These are phyloP conservation scores for Lithospermum erythrorhizon DNA, from an alignment of 257 asterid genomes.

Conservation along the genomic window DNA sequence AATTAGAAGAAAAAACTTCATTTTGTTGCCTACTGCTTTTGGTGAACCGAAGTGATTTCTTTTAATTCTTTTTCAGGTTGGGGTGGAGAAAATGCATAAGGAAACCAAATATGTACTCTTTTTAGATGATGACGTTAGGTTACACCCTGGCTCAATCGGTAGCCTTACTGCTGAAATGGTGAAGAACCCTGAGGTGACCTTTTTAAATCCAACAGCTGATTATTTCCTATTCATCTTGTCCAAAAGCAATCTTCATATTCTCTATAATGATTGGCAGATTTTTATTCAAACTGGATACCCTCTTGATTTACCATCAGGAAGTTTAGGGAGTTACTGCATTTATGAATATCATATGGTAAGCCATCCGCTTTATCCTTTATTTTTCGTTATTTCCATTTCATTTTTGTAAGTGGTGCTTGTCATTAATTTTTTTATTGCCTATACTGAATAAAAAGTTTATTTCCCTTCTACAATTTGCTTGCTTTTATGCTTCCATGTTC, in stretches of 20 bases:
- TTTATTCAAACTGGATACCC: slow-evolving; percentile 99
- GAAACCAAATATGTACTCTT: slow-evolving; percentile 86
- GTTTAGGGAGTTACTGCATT: slow-evolving; percentile 98
- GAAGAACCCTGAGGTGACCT: slow-evolving; percentile 78
- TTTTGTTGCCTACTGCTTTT: neutral
- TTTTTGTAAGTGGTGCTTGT: neutral
- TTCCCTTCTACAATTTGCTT: no score
- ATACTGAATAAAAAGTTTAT: neutral
- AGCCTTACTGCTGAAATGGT: slow-evolving; percentile 90
- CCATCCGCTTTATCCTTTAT: slow-evolving; percentile 2
- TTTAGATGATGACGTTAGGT: slow-evolving; percentile 94
- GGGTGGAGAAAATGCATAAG: slow-evolving; percentile 89
- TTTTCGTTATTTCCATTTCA: neutral
- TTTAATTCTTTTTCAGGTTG: slow-evolving; percentile 36
- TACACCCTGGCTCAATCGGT: slow-evolving; percentile 99
- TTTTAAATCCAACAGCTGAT: slow-evolving; percentile 5
- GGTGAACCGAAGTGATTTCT: no score
- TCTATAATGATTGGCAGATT: slow-evolving; percentile 44
- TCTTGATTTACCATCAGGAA: slow-evolving; percentile 98
- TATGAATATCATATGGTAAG: slow-evolving; percentile 99
- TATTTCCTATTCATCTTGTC: neutral
- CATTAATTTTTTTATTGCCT: neutral
- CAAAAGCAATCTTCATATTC: slow-evolving; percentile 7
- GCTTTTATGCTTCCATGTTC: neutral
- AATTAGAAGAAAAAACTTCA: neutral